Base-by-base conservation (phyloP, 805 yeast genomes). In the Sporopachydermia quercuum region DNA sequence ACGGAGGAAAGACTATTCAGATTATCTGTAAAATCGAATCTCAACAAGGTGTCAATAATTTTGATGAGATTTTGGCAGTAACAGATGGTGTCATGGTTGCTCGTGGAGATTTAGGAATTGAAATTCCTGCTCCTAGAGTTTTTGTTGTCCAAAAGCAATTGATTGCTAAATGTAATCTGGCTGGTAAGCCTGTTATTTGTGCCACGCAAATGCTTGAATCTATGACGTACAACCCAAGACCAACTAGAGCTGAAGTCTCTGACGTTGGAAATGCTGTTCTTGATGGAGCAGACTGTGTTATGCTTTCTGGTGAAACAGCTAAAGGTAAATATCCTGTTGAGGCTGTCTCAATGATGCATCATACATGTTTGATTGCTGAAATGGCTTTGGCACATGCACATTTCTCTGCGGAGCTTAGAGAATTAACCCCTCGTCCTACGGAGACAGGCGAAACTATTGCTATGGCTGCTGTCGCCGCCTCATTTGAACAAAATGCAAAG, bases 41-140 rank as follows among this genome's bases (percentile, higher is more conserved):
- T 74, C 97, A 89, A 71, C 98, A 91, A 70, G 98, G 98, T 75
- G 97, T 91, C 57, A 87, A 91, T 82, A 91, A 91, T 78, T 91
- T 91, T 61, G 98, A 91, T 65, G 96, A 84, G 47, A 91, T 91
- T 60, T 77, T 91, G 61, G 63, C 62, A 56, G 94, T 78, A 65
- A 91, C 98, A 47, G 98, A 91, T 62, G 98, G 97, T 73, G 96
- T 91, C 59, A 91, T 91, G 98, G 97, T 91, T 63, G 98, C 98
- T 57, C 81, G 98, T 70, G 98, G 98, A 74, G 98, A 91, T 66
- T 75, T 91, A 57, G 98, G 98, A 75, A 91, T 91, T 58, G 98
- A 91, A 73, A 91, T 91, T 58, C 97, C 97, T 51, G 97, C 98
- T 50, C 89, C 96, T 49, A 93, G 87, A 71, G 98, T 91, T 48